Percentiles rank a stretch among this genome's conserved stretches.
Conservation (phyloP, 2,329 filamentous ascomycete species). For the Ceratocystis diversiconidia region DNA sequence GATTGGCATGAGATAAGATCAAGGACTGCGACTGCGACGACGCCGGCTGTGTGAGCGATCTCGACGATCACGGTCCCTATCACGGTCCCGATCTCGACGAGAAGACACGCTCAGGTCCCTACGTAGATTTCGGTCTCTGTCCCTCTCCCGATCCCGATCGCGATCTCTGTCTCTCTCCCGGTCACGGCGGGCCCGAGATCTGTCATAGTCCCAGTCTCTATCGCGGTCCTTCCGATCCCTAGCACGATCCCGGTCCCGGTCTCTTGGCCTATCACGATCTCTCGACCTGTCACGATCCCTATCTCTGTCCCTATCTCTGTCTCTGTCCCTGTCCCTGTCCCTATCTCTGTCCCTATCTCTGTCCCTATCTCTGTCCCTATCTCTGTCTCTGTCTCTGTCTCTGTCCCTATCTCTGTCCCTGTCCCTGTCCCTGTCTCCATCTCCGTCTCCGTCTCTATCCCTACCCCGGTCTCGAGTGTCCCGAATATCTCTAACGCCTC, state of each 20-base stretch:
- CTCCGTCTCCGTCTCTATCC: constrained; percentile 24
- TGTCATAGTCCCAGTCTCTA: constrained; percentile 22
- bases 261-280: constrained; percentile 20
- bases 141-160: constrained; percentile 17
- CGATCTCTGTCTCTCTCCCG: constrained; percentile 18
- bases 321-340: constrained; percentile 23
- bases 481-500: constrained; percentile 22
- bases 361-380: constrained; percentile 23
- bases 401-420: constrained; percentile 24
- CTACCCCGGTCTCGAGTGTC: constrained; percentile 26
- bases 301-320: constrained; percentile 23
- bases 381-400: constrained; percentile 23
- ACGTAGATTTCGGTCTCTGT: constrained; percentile 8
- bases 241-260: constrained; percentile 19
- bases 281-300: constrained; percentile 22
- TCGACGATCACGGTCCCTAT: constrained; percentile 8
- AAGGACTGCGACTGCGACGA: constrained; percentile 9
- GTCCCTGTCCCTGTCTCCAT: constrained; percentile 21
- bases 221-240: constrained; percentile 16
- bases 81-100: constrained; percentile 12
- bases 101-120: constrained; percentile 7
- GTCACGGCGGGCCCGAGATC: constrained; percentile 21
- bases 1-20: not conserved
- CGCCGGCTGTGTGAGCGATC: constrained; percentile 10
- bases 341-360: constrained; percentile 24